Conservation (phyloP, 306 rosid genomes). For the Cucurbita moschata region DNA sequence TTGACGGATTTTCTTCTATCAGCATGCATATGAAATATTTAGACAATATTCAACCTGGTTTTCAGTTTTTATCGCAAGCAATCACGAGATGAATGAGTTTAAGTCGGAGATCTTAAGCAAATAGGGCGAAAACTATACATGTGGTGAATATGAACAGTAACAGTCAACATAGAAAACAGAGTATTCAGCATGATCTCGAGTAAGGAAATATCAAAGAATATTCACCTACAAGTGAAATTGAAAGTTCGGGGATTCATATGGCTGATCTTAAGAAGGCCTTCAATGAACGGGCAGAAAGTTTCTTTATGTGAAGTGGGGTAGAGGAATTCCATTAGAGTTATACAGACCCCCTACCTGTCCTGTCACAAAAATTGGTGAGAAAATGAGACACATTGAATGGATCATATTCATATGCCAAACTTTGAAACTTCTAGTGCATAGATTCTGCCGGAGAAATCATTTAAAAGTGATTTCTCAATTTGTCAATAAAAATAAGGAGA, state of each 20-base stretch:
- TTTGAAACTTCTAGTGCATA: background rate
- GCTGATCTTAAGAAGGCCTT: conserved; percentile 4
- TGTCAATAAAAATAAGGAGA: background rate
- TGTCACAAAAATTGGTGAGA: conserved; percentile 18
- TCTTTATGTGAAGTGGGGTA: background rate
- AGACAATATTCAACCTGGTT: background rate
- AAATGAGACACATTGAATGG: conserved; percentile 3
- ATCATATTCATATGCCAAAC: background rate
- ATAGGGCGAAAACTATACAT: background rate
- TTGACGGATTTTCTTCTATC: background rate
- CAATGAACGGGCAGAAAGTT: background rate
- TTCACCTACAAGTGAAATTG: background rate
- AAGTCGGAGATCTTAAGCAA: background rate
- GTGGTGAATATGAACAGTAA: background rate
- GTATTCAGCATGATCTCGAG: background rate
- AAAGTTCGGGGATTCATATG: background rate
- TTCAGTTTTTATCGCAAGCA: background rate
- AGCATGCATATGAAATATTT: background rate
- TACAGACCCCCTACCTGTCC: background rate
- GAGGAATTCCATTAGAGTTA: background rate
- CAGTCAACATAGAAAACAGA: background rate
- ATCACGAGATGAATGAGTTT: background rate
- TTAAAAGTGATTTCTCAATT: background rate
- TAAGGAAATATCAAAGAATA: background rate
- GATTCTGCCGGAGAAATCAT: background rate